phyloP scores from a whole-genome alignment of 169 alveolate species.

The Plasmodium knowlesi region DNA sequence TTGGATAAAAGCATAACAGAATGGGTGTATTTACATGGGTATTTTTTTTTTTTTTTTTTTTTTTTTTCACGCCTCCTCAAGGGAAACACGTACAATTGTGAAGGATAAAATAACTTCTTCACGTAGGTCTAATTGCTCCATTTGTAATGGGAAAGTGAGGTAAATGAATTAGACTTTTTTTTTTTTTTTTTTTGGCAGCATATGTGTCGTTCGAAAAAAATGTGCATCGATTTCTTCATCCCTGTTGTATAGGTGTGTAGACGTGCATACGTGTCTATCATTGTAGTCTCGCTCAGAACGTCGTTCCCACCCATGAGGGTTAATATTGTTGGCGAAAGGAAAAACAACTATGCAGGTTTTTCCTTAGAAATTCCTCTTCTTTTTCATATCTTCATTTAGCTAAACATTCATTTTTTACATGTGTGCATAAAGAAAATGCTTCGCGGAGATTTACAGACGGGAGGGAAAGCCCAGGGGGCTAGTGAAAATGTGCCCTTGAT shows the following conservation, averaged over 20 bases:
- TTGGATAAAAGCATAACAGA: not conserved
- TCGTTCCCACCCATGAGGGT: not conserved
- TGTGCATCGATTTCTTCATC: not conserved
- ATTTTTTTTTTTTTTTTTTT: not conserved
- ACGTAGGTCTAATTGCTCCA: not conserved
- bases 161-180: not conserved
- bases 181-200: not conserved
- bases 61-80: not conserved
- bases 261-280: not conserved
- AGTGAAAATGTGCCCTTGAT: slow-evolving; percentile 24
- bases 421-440: slow-evolving; percentile 9
- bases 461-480: not conserved
- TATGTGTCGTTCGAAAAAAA: not conserved
- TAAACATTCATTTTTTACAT: not conserved
- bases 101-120: not conserved
- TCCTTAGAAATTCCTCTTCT: not conserved
- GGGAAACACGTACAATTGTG: not conserved
- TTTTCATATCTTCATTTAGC: not conserved
- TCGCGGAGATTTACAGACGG: slow-evolving; percentile 13
- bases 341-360: not conserved
- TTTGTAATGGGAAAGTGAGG: not conserved
- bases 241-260: not conserved
- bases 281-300: not conserved
- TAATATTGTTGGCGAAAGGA: not conserved
- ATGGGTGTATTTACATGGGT: slow-evolving; percentile 1